Conservation (phyloP, 2,329 filamentous ascomycete genomes). For the Pseudogymnoascus sp. region DNA sequence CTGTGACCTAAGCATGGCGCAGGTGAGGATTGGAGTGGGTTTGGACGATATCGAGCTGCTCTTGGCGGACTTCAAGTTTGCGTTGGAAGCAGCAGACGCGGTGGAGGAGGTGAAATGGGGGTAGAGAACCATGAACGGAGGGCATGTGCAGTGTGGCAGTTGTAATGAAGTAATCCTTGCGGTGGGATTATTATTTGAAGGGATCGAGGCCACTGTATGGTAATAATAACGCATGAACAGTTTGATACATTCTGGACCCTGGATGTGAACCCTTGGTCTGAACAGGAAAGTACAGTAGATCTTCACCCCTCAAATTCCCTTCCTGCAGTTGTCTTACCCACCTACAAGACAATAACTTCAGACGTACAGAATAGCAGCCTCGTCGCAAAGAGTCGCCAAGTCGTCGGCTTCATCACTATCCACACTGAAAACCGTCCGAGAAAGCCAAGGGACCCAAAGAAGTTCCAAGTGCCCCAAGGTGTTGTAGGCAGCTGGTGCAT, state of each 20-base stretch:
- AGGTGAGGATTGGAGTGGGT: slow-evolving; percentile 19
- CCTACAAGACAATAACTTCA: background rate
- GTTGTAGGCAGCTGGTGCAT: too few relatives aligned
- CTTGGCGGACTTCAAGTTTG: slow-evolving; percentile 18
- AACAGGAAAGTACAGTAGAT: background rate
- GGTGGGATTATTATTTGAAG: background rate
- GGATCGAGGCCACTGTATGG: background rate
- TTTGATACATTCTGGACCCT: background rate
- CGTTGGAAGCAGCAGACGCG: slow-evolving; percentile 16
- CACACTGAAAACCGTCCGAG: background rate
- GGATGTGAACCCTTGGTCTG: background rate
- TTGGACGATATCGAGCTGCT: slow-evolving; percentile 18
- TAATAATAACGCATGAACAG: background rate
- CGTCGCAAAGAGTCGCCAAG: background rate
- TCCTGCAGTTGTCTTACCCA: background rate
- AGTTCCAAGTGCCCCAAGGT: background rate
- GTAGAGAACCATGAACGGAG: background rate
- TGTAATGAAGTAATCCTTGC: background rate
- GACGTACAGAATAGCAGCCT: background rate
- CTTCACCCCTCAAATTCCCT: background rate
- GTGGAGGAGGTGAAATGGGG: background rate
- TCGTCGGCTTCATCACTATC: background rate
- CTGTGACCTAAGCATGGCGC: slow-evolving; percentile 15
- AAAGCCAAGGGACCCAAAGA: background rate
- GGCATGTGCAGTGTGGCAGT: background rate